Evolutionary conservation across 2,329 filamentous ascomycete genomes (phyloP).

Genomic region (Cercospora canescens): DNA sequence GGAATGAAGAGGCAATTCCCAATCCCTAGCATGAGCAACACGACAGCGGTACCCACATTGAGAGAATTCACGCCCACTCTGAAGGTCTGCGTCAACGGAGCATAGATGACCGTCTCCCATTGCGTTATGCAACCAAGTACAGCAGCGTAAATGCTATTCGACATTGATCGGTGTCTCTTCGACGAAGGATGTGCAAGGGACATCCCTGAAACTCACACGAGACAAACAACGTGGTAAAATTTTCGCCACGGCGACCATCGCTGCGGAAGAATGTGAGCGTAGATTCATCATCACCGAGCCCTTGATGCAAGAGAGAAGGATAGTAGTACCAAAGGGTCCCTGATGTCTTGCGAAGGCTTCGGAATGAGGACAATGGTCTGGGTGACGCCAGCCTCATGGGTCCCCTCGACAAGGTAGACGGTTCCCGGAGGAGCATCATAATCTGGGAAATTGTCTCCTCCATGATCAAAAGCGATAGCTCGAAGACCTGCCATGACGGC

Average conservation of each 20-base stretch:
- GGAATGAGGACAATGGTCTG: background rate
- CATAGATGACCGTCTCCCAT: background rate
- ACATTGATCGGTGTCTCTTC: background rate
- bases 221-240: background rate
- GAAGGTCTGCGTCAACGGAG: background rate
- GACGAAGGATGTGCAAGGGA: background rate
- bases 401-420: background rate
- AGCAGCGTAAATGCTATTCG: background rate
- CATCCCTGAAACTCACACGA: background rate
- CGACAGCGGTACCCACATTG: background rate
- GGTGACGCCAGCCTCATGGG: background rate
- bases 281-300: background rate
- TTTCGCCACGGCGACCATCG: background rate
- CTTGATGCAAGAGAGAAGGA: background rate
- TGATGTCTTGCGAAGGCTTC: background rate
- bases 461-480: background rate
- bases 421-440: background rate
- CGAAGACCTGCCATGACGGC: background rate
- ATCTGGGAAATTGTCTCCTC: background rate
- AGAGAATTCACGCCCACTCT: background rate
- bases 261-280: background rate
- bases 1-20: background rate
- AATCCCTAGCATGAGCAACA: background rate
- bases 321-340: background rate
- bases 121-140: background rate